phyloP scores from a whole-genome alignment of 176 grass and related monocot species.

The Alopecurus myosuroides region DNA sequence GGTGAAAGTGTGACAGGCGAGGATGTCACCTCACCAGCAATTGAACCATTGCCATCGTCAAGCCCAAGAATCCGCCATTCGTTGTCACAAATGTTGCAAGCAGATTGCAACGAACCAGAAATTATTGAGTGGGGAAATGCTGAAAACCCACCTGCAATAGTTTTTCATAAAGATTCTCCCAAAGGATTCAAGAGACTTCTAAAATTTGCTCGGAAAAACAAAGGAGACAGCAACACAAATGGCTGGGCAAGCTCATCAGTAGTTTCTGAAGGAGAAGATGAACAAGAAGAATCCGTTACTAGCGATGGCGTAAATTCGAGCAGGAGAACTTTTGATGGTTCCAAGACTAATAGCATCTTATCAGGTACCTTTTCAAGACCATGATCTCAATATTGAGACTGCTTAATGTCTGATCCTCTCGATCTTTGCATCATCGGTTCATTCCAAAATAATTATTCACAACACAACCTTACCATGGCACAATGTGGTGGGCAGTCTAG shows the following conservation, averaged over 20 bases:
- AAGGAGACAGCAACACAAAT: constrained; percentile 66
- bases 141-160: constrained; percentile 90
- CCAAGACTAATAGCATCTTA: constrained; percentile 43
- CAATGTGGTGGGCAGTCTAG: not conserved
- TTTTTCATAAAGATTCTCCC: constrained; percentile 95
- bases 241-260: constrained; percentile 71
- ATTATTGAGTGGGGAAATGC: constrained; percentile 99
- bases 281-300: constrained; percentile 65
- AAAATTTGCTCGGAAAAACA: constrained; percentile 98
- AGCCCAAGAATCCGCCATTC: constrained; percentile 91
- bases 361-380: constrained; percentile 57
- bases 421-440: not conserved
- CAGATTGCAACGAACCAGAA: constrained; percentile 90
- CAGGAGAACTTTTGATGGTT: constrained; percentile 67
- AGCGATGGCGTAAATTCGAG: constrained; percentile 55
- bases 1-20: constrained; percentile 47
- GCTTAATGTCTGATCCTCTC: not conserved
- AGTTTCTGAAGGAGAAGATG: constrained; percentile 95
- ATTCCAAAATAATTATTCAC: not conserved
- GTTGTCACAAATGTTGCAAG: constrained; percentile 99
- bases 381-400: not conserved
- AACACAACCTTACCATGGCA: not conserved
- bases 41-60: constrained; percentile 53
- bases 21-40: constrained; percentile 37
- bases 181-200: constrained; percentile 99